These are phyloP conservation scores for Pseudogymnoascus sp. DNA, from an alignment of 2,329 filamentous ascomycete species.

Conservation along the genomic window DNA sequence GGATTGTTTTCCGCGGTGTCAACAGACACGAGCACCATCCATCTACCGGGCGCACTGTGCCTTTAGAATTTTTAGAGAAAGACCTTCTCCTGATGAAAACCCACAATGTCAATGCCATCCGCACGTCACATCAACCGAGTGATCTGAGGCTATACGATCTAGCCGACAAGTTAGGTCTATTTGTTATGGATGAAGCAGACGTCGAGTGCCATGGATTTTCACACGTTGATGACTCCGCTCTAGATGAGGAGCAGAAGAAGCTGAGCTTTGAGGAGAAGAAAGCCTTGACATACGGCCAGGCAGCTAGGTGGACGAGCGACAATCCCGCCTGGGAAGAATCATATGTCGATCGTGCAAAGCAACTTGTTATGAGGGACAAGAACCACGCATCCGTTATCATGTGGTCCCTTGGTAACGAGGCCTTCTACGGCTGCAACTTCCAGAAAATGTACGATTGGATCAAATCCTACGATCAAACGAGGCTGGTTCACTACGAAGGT, in stretches of 20 bases:
- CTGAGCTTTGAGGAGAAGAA: slow-evolving; percentile 36
- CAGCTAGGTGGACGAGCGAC: slow-evolving; percentile 36
- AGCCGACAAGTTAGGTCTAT: slow-evolving; percentile 54
- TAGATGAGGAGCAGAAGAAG: slow-evolving; percentile 7
- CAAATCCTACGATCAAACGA: slow-evolving; percentile 1
- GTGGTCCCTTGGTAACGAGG: slow-evolving; percentile 49
- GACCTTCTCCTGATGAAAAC: slow-evolving; percentile 48
- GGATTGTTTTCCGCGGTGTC: slow-evolving; percentile 45
- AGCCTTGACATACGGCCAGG: slow-evolving; percentile 30
- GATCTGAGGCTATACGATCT: slow-evolving; percentile 51
- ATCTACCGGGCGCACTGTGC: slow-evolving; percentile 41
- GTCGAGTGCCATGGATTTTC: slow-evolving; percentile 41
- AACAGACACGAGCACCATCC: slow-evolving; percentile 51
- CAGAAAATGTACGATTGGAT: slow-evolving; percentile 38
- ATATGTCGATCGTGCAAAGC: slow-evolving; percentile 44
- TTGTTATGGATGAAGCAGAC: slow-evolving; percentile 44
- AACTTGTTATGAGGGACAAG: slow-evolving; percentile 45
- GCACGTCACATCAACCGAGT: slow-evolving; percentile 58
- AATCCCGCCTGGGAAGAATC: slow-evolving; percentile 38
- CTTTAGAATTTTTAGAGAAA: slow-evolving; percentile 39
- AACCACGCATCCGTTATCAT: slow-evolving; percentile 46
- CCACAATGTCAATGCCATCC: slow-evolving; percentile 61
- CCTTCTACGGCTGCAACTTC: slow-evolving; percentile 46
- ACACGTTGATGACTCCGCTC: not conserved
- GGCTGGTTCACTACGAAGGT: slow-evolving; percentile 11